phyloP scores from a whole-genome alignment of 345 rosid species.

The Cardamine chenopodiifolia region DNA sequence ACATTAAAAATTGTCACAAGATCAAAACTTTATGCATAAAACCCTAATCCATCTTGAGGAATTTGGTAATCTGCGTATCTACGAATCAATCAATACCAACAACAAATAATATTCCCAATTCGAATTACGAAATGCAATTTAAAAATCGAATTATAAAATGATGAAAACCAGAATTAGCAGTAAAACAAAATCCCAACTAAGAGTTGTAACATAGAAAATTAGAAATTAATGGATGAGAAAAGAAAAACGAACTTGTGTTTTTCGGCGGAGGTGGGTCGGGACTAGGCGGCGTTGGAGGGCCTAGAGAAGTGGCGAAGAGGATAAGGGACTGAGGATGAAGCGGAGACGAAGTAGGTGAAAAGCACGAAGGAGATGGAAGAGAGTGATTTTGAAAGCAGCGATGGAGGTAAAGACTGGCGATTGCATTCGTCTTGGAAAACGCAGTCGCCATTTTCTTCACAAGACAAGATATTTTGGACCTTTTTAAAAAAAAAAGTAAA shows the following conservation, averaged over 20 bases:
- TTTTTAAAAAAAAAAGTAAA: too few species aligned
- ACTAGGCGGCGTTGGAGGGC: slow-evolving; percentile 46
- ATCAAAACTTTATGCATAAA: slow-evolving; percentile 8
- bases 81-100: not conserved
- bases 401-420: slow-evolving; percentile 27
- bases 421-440: not conserved
- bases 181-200: not conserved
- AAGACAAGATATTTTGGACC: not conserved
- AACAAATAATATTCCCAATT: not conserved
- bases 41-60: not conserved
- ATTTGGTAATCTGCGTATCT: not conserved
- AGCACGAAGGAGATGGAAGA: not conserved
- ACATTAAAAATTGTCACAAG: not conserved
- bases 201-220: not conserved
- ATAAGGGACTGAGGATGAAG: slow-evolving; percentile 38
- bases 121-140: not conserved
- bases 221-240: not conserved
- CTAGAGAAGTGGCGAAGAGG: slow-evolving; percentile 24
- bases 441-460: slow-evolving; percentile 30
- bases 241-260: slow-evolving; percentile 47
- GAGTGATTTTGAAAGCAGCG: not conserved
- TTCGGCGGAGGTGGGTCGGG: slow-evolving; percentile 51
- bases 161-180: not conserved
- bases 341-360: not conserved
- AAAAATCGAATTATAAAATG: not conserved